phyloP scores from a whole-genome alignment of 495 filamentous ascomycete species.

The Polyplosphaeria fusca region DNA sequence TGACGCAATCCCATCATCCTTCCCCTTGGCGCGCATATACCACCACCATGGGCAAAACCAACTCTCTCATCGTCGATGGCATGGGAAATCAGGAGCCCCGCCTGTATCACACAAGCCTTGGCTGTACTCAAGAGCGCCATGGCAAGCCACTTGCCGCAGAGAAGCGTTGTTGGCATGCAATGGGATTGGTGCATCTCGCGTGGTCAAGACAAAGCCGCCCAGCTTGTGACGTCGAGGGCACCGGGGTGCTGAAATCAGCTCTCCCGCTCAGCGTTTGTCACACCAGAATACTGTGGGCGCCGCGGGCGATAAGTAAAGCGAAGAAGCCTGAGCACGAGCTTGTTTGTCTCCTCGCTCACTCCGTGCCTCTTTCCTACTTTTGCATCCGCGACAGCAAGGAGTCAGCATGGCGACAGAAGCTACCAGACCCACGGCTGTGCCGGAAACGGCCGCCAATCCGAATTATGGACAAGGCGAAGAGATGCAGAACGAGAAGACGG shows the following conservation, averaged over 20 bases:
- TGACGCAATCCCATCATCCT: too few species aligned
- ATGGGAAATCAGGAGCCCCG: neutral
- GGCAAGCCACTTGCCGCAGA: conserved; percentile 2
- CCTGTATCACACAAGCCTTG: neutral
- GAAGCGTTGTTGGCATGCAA: neutral
- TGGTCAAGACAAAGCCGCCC: neutral
- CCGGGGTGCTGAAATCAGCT: neutral
- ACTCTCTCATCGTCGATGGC: neutral
- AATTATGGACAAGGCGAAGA: conserved; percentile 6
- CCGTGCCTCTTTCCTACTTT: too few species aligned
- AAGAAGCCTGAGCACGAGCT: too few species aligned
- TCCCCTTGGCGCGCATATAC: too few species aligned
- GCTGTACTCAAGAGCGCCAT: neutral
- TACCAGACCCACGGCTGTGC: conserved; percentile 3
- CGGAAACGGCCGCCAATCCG: conserved; percentile 13
- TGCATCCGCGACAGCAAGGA: too few species aligned
- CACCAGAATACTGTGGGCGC: neutral
- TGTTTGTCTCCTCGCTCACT: too few species aligned
- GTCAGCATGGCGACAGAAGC: too few species aligned
- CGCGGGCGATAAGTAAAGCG: neutral
- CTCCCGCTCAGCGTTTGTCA: neutral
- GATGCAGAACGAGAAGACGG: conserved; percentile 1
- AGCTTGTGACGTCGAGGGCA: neutral
- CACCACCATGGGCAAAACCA: neutral
- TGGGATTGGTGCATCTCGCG: neutral